These are phyloP conservation scores for Asterella californica DNA, from an alignment of 225 moss, liverwort and hornwort genomes.

Conservation along the genomic window DNA sequence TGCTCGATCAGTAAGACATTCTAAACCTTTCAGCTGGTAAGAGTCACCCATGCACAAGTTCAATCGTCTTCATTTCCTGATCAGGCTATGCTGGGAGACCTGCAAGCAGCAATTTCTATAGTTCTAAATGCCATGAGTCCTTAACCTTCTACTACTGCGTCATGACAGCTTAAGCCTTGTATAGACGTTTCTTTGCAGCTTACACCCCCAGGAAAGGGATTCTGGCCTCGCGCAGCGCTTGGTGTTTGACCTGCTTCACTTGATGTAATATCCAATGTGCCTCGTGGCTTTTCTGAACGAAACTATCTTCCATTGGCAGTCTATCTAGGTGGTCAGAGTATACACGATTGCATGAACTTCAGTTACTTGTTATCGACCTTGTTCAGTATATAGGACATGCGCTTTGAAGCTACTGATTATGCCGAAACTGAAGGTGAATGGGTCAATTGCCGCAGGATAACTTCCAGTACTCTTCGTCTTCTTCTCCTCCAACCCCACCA, in stretches of 20 bases:
- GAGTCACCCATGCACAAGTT: background rate
- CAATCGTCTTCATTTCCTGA: background rate
- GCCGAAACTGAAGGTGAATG: background rate
- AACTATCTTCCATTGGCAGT: background rate
- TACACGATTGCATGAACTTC: background rate
- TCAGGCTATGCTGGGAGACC: background rate
- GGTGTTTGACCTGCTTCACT: background rate
- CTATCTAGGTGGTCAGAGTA: background rate
- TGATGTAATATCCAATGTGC: background rate
- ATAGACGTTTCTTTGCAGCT: background rate
- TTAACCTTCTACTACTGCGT: background rate
- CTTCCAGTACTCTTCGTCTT: conserved; percentile 12
- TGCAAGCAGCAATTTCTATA: background rate
- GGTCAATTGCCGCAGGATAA: conserved; percentile 16
- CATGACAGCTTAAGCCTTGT: background rate
- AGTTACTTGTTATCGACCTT: background rate
- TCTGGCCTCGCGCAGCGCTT: background rate
- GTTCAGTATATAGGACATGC: background rate
- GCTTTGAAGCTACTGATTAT: background rate
- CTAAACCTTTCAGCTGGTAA: background rate
- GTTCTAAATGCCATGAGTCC: background rate
- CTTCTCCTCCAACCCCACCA: conserved; percentile 16
- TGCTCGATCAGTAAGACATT: conserved; percentile 9
- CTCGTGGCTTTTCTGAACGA: background rate
- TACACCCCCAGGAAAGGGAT: background rate